phyloP scores from a whole-genome alignment of 805 yeast genomes.

The Hanseniaspora nectarophila region DNA sequence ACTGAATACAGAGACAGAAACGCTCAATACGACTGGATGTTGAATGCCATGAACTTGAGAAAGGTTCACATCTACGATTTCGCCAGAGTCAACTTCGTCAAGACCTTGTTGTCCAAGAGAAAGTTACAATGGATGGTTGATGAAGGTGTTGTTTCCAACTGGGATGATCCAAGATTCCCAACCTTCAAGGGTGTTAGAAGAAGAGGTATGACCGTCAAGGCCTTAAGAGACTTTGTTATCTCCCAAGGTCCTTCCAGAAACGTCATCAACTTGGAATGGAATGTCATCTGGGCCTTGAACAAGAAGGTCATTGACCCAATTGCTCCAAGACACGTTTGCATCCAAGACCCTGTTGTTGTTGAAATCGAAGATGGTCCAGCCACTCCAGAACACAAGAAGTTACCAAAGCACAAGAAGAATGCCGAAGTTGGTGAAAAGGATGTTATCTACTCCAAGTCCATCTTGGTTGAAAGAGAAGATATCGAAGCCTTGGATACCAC shows the following conservation, averaged over 20 bases:
- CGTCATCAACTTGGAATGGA: slow-evolving; percentile 95
- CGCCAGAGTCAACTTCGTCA: slow-evolving; percentile 89
- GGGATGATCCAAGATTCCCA: slow-evolving; percentile 99
- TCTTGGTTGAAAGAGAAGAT: slow-evolving; percentile 78
- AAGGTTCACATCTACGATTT: slow-evolving; percentile 97
- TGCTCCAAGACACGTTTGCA: slow-evolving; percentile 90
- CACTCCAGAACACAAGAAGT: slow-evolving; percentile 50
- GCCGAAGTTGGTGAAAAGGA: slow-evolving; percentile 78
- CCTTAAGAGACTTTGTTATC: slow-evolving; percentile 81
- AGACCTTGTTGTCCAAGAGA: slow-evolving; percentile 92
- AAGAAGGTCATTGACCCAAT: slow-evolving; percentile 94
- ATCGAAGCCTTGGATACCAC: slow-evolving; percentile 61
- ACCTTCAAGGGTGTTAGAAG: slow-evolving; percentile 98
- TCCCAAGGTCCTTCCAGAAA: slow-evolving; percentile 97
- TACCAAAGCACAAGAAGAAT: slow-evolving; percentile 91
- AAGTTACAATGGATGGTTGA: slow-evolving; percentile 99
- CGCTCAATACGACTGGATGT: slow-evolving; percentile 95
- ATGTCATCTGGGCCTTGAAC: slow-evolving; percentile 92
- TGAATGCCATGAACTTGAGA: slow-evolving; percentile 66
- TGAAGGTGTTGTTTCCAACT: slow-evolving; percentile 69
- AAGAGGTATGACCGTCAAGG: slow-evolving; percentile 99
- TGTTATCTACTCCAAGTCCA: slow-evolving; percentile 51
- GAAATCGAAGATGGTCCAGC: slow-evolving; percentile 56
- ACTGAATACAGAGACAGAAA: slow-evolving; percentile 98
- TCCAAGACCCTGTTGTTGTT: slow-evolving; percentile 61